Evolutionary conservation across 352 stramenopile species (phyloP), one percentile per base, ranked within the genome.

Genomic region (Pythium grandisporangium): DNA sequence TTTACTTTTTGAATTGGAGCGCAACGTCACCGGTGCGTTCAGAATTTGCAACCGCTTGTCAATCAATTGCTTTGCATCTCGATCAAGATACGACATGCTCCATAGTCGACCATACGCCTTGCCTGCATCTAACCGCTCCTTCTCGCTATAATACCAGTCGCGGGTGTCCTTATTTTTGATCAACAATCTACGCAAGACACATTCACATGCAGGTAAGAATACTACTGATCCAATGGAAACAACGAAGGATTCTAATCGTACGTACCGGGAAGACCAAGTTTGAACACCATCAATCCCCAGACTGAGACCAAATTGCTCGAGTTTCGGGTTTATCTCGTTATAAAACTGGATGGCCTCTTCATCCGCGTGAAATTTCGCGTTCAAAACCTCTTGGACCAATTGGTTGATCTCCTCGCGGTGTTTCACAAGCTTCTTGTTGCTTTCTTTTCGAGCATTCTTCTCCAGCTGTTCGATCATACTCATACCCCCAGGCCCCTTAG

Each of bases 131-230:
- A 90, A 44, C 5, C 81, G 70, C 49, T 93, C 75, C 38, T 86
- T 59, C 34, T 93, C 78, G 6, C 55, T 70, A 25, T 83, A 93
- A 33, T 90, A 92, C 78, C 78, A 92, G 37, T 91, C 76, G 10
- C 76, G 62, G 2, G 81, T 89, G 10, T 93, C 78, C 53, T 91
- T 91, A 54, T 90, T 90, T 53, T 91, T 93, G 51, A 93, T 91
- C 7, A 91, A 53, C 30, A 93, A 46, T 45, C 63, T 74, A 30
- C 32, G 32, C 5, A 47, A n/a, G n/a, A n/a, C n/a, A n/a, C n/a
- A n/a, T n/a, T n/a, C n/a, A n/a, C n/a, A n/a, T n/a, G n/a, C n/a
- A n/a, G n/a, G n/a, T n/a, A n/a, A n/a, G n/a, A n/a, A n/a, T n/a
- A n/a, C n/a, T n/a, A n/a, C n/a, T n/a, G n/a, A n/a, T 14, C 27